Evolutionary conservation across 805 yeast species (phyloP), one percentile per base, ranked within the genome.

Genomic region (Debaryomyces maramus): DNA sequence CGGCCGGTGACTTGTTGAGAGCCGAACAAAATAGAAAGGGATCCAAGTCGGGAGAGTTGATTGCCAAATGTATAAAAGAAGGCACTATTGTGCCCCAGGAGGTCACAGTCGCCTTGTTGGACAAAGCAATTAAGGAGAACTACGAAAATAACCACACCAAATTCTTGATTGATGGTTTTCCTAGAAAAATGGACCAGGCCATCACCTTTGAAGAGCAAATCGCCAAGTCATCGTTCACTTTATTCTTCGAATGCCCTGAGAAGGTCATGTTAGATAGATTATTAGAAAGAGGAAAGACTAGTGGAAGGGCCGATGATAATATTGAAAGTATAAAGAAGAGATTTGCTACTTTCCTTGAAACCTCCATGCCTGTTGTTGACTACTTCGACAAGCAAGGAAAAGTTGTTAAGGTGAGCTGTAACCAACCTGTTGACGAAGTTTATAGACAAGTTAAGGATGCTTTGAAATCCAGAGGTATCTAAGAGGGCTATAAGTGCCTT

Each of bases 131-230:
- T 66, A 54, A 67, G 28, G 83, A 75, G 23, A 66, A 75, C 36
- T 60, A 62, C 47, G 32, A 43, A 15, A 58, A 70, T n/a, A 83
- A 85, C 11, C 71, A 65, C 17, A 73, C 72, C 38, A 80, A 80
- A 51, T 91, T 90, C 61, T 70, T 91, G 53, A 81, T 91, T 38
- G 99, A 91, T 61, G 99, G 99, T 0, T 91, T 93, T 77, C 99
- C 99, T 35, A 79, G 98, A 61, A 88, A 90, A 61, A 91, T 93
- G 97, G 98, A 93, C 65, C 99, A 91, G 70, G 98, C 98, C 0
- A 44, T 85, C 29, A 85, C 91, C n/a, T 91, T 91, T 60, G 98
- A 91, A 67, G 80, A 85, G 28, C 70, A 79, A 57, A 61, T 81
- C 52, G 93, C 81, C 54, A 83, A 74, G 61, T 83, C 87, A 46